Evolutionary conservation across 2,329 filamentous ascomycete genomes (phyloP).

Genomic region (Ophiostoma sp.): DNA sequence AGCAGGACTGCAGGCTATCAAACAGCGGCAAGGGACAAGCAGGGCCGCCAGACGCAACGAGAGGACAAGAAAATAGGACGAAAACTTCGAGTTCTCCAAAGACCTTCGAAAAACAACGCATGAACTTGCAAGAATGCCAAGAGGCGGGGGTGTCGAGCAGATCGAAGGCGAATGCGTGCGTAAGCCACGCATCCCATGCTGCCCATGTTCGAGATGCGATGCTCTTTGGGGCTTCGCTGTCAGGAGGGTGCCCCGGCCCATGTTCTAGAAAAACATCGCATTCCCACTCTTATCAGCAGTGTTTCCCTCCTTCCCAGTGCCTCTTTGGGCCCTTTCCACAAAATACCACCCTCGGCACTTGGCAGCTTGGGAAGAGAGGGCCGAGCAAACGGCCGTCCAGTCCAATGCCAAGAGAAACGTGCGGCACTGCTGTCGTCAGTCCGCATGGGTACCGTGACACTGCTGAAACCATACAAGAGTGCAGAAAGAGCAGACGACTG

Average conservation of each 20-base stretch:
- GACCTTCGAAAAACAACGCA: not conserved
- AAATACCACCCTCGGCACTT: slow-evolving; percentile 4
- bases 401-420: slow-evolving; percentile 6
- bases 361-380: not conserved
- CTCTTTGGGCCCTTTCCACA: not conserved
- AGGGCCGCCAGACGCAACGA: not conserved
- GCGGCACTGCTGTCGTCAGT: slow-evolving; percentile 10
- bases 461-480: not conserved
- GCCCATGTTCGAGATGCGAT: slow-evolving; percentile 8
- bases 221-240: not conserved
- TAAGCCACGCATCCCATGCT: slow-evolving; percentile 7
- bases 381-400: not conserved
- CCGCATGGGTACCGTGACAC: not conserved
- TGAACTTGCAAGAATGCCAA: slow-evolving; percentile 13
- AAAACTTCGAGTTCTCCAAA: not conserved
- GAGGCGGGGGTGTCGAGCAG: slow-evolving; percentile 5
- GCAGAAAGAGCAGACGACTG: not conserved
- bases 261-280: slow-evolving; percentile 1
- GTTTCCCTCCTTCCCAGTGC: not conserved
- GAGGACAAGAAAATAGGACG: not conserved
- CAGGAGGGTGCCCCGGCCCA: not conserved
- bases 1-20: slow-evolving; percentile 9
- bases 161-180: slow-evolving; percentile 15
- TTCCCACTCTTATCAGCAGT: not conserved
- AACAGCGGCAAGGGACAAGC: slow-evolving; percentile 7